Percentiles rank a stretch among this genome's conserved stretches.
Evolutionary conservation across 495 filamentous ascomycete species (phyloP).

Genomic region (Aspergillus nanangensis): DNA sequence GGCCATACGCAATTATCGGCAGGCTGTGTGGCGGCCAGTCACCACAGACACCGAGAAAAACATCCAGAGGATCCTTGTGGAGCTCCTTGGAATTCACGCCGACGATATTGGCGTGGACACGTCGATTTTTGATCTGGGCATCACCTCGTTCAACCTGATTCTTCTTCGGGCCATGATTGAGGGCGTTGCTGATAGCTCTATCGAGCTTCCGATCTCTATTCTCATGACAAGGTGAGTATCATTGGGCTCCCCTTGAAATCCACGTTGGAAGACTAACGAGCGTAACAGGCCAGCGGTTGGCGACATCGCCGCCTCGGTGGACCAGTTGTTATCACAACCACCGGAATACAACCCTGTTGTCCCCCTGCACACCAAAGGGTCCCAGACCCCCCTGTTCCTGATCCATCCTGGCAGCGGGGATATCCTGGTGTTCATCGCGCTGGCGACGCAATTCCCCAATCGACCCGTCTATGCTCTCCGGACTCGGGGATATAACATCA

Average conservation of each 20-base stretch:
- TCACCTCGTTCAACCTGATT: constrained; percentile 38
- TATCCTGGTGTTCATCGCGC: constrained; percentile 46
- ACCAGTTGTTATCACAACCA: constrained; percentile 17
- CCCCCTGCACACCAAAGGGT: constrained; percentile 32
- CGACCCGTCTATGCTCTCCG: too few relatives aligned
- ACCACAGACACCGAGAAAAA: constrained; percentile 7
- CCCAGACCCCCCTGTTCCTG: constrained; percentile 46
- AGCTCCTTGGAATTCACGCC: constrained; percentile 11
- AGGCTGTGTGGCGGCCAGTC: constrained; percentile 1
- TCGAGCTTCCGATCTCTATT: constrained; percentile 6
- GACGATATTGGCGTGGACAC: constrained; percentile 21
- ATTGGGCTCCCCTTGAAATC: not conserved
- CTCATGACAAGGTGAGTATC: constrained; percentile 6
- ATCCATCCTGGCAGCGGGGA: constrained; percentile 54
- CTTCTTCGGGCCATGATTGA: constrained; percentile 15
- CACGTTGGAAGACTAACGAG: constrained; percentile 19
- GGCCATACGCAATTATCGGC: too few relatives aligned
- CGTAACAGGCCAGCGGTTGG: too few relatives aligned
- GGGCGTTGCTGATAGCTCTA: not conserved
- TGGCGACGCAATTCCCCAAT: constrained; percentile 35
- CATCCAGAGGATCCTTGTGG: constrained; percentile 13
- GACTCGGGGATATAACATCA: constrained; percentile 39
- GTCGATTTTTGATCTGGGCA: constrained; percentile 32
- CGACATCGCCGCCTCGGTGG: constrained; percentile 25
- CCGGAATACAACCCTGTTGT: constrained; percentile 51